Evolutionary conservation across 2,329 filamentous ascomycete genomes (phyloP).

Genomic region (Ophiosphaerella herpotricha): DNA sequence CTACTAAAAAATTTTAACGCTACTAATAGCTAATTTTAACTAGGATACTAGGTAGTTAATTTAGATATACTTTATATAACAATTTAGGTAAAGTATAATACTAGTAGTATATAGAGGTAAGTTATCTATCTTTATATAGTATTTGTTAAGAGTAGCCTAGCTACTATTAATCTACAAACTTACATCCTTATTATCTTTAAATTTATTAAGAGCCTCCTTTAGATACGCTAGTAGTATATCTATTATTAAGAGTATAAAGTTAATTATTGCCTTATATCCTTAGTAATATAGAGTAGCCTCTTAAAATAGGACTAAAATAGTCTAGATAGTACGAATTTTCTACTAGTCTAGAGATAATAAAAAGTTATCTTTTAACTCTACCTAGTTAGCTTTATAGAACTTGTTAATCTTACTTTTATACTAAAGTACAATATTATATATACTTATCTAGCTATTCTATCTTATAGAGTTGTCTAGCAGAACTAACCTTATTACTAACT

Average conservation of each 20-base stretch:
- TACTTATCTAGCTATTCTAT: slow-evolving; percentile 8
- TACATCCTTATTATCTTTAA: slow-evolving; percentile 1
- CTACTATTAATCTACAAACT: not conserved
- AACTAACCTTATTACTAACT: slow-evolving; percentile 6
- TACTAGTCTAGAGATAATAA: slow-evolving; percentile 8
- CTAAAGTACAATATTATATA: slow-evolving; percentile 16
- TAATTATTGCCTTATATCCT: slow-evolving; percentile 4
- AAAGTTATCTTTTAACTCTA: slow-evolving; percentile 2
- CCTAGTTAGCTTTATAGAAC: slow-evolving; percentile 1
- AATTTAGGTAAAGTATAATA: slow-evolving; percentile 7
- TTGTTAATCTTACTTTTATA: slow-evolving; percentile 31
- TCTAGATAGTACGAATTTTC: slow-evolving; percentile 10
- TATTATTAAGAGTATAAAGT: slow-evolving; percentile 5
- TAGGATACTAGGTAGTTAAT: not conserved
- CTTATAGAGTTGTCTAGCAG: slow-evolving; percentile 14
- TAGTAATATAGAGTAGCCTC: slow-evolving; percentile 6
- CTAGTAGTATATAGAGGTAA: slow-evolving; percentile 3
- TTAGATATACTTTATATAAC: slow-evolving; percentile 2
- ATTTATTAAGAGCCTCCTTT: not conserved
- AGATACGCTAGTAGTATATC: slow-evolving; percentile 7
- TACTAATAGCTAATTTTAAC: not conserved
- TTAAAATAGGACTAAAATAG: slow-evolving; percentile 8
- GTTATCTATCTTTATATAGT: not conserved
- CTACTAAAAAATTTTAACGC: not conserved
- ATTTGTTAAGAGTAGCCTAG: slow-evolving; percentile 1